Percentiles rank a stretch among this genome's conserved stretches.
Evolutionary conservation across 345 rosid species (phyloP).

Genomic region (Trapa bicornis): DNA sequence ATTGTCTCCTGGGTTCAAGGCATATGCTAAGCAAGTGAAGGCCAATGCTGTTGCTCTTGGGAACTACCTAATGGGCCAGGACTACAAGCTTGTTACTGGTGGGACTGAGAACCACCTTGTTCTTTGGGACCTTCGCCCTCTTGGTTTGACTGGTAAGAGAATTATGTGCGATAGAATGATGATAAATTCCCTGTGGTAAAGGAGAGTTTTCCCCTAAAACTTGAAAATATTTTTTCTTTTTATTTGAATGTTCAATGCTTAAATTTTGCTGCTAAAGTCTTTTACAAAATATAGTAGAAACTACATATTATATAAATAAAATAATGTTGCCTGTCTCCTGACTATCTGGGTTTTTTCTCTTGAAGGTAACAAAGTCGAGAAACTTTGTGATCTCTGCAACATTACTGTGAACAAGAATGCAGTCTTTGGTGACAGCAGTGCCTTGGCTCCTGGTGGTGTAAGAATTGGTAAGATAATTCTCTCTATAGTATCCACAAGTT

Average conservation of each 20-base stretch:
- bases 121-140: constrained; percentile 98
- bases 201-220: too few relatives aligned
- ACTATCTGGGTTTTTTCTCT: neutral
- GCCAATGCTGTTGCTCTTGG: constrained; percentile 96
- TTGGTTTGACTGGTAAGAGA: constrained; percentile 77
- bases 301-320: too few relatives aligned
- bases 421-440: constrained; percentile 99
- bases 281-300: too few relatives aligned
- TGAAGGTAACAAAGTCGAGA: constrained; percentile 97
- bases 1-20: constrained; percentile 73
- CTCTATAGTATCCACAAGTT: neutral
- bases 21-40: constrained; percentile 92
- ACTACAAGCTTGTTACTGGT: constrained; percentile 76
- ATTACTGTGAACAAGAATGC: constrained; percentile 99
- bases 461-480: constrained; percentile 58
- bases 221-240: too few relatives aligned
- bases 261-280: too few relatives aligned
- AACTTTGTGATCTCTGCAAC: constrained; percentile 86
- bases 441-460: constrained; percentile 99
- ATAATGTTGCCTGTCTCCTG: neutral
- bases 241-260: too few relatives aligned
- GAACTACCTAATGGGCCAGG: constrained; percentile 64
- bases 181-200: neutral
- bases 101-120: constrained; percentile 99
- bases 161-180: neutral